Evolutionary conservation across 1,139 yeast genomes (phyloP), one percentile per base, ranked within the genome.

Genomic region (Trichomonascaceae sp.): DNA sequence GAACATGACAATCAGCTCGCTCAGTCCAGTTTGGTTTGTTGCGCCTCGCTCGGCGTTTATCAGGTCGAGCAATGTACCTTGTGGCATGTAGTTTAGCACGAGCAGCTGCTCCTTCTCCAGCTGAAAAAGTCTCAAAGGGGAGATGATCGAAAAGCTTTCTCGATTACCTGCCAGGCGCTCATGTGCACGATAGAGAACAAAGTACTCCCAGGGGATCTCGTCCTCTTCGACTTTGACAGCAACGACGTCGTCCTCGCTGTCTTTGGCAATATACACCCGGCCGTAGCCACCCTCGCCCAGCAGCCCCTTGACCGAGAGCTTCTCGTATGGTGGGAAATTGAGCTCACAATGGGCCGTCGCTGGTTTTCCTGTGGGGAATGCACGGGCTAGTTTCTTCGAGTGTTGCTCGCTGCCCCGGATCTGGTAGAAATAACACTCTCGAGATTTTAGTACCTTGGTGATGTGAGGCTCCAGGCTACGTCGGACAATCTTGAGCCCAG

Each of bases 241-340:
- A 35, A 65, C 67, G 25, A 71, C 50, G 3, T 58, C 50, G 5
- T 38, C 41, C 0, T 84, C 85, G 13, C 63, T 55, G 8, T 74
- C 66, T 52, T 80, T 92, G 0, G 81, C 77, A 17, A 84, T 59
- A 50, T 75, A 84, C 0, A 84, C 94, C 1, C 73, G 66, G 0
- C 92, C 93, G 56, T 65, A 77, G 0, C 92, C 93, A 5, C 94
- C 93, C 46, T 68, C 69, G 0, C 95, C 94, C 9, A 87, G 57
- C 41, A 75, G 71, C 33, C 66, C 64, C 27, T 74, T 64, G 9
- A 20, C 23, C 6, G 9, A 11, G 23, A 20, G 11, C 11, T 11
- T 20, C 6, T 20, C 23, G 6, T 20, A 6, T 8, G 23, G 9
- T 20, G 23, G 6, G 11, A 20, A n/a, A n/a, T n/a, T n/a, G n/a